Conservation (phyloP, 1,139 yeast species). For the Yamadazyma dendronema region DNA sequence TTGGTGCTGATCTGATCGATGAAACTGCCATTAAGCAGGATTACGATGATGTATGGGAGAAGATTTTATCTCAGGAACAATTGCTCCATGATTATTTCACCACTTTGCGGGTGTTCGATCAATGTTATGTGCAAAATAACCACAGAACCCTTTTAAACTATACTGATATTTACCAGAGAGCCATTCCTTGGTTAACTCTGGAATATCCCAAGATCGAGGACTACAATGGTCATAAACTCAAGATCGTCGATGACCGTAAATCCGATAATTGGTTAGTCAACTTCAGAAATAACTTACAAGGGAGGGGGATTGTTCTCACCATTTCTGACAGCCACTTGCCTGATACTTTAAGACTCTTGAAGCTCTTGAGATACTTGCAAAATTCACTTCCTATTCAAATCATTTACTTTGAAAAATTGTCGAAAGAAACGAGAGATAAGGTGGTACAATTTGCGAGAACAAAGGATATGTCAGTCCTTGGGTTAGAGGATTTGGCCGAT, state of each 20-base stretch:
- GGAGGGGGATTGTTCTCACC: conserved; percentile 40
- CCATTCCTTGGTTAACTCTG: conserved; percentile 25
- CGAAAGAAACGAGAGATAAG: conserved; percentile 21
- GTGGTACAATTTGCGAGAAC: conserved; percentile 25
- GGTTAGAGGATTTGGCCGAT: conserved; percentile 4
- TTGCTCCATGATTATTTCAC: conserved; percentile 38
- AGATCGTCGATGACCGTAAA: conserved; percentile 4
- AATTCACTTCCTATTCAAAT: conserved; percentile 39
- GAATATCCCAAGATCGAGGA: conserved; percentile 23
- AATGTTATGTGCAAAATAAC: conserved; percentile 33
- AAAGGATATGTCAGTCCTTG: conserved; percentile 4
- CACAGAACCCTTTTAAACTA: conserved; percentile 13
- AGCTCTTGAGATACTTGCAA: conserved; percentile 27
- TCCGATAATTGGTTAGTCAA: conserved; percentile 15
- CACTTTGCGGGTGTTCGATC: conserved; percentile 40
- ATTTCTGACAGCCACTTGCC: conserved; percentile 32
- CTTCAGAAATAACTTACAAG: conserved; percentile 23
- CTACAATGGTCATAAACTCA: conserved; percentile 15
- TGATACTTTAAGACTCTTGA: conserved; percentile 26
- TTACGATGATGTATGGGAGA: conserved; percentile 9
- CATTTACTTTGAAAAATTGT: conserved; percentile 24
- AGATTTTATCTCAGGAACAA: conserved; percentile 25
- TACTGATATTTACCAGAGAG: conserved; percentile 16
- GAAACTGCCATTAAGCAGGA: conserved; percentile 8
- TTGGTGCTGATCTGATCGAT: conserved; percentile 3